phyloP scores from a whole-genome alignment of 345 rosid genomes.

The Acer saccharum region DNA sequence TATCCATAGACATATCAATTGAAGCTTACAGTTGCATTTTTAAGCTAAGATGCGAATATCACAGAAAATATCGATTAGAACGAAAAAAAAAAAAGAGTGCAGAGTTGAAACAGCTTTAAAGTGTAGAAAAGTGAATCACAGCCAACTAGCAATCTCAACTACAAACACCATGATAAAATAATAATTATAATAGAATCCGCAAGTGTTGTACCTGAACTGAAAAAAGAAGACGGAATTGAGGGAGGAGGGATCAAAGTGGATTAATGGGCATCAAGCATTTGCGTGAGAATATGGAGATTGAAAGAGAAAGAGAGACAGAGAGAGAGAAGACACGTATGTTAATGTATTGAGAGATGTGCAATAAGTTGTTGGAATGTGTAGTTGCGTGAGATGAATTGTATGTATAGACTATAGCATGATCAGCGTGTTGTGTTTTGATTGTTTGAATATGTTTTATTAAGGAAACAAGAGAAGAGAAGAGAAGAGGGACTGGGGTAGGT shows the following conservation, averaged over 20 bases:
- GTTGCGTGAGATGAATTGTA: background rate
- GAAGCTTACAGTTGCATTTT: constrained; percentile 8
- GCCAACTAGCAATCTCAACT: constrained; percentile 19
- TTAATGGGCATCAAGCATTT: constrained; percentile 23
- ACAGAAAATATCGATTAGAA: constrained; percentile 11
- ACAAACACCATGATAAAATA: constrained; percentile 2
- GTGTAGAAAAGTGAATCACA: constrained; percentile 9
- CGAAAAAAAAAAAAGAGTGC: background rate
- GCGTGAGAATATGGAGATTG: constrained; percentile 2
- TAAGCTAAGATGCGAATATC: constrained; percentile 27
- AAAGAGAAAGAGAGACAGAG: no score
- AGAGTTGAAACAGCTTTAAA: no score
- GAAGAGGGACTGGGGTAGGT: constrained; percentile 44
- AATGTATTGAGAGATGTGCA: background rate
- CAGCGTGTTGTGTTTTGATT: background rate
- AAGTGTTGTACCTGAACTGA: constrained; percentile 30
- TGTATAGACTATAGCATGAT: background rate
- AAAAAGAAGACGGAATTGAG: background rate
- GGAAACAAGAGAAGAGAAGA: background rate
- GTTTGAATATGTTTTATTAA: constrained; percentile 15
- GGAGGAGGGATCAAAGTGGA: constrained; percentile 27
- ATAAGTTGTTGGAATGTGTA: background rate
- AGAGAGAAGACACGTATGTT: background rate
- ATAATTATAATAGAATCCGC: background rate
- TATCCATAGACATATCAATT: constrained; percentile 8